Evolutionary conservation across 306 rosid genomes (phyloP).

Genomic region (Trifolium pratense): DNA sequence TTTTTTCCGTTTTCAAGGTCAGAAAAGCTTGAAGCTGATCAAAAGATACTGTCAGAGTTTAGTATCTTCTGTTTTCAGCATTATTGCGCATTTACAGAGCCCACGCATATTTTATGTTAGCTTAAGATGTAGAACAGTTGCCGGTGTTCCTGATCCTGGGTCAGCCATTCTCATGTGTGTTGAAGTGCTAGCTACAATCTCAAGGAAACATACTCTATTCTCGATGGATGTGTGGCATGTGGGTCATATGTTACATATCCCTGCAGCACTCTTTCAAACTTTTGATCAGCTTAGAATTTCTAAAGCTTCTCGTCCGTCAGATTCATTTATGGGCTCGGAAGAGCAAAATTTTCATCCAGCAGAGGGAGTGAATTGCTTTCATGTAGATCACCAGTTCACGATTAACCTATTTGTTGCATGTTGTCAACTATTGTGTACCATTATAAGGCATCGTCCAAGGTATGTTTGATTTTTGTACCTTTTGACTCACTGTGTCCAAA

Average conservation of each 20-base stretch:
- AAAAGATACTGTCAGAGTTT: slow-evolving; percentile 77
- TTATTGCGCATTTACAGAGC: slow-evolving; percentile 77
- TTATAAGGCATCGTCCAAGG: slow-evolving; percentile 81
- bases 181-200: slow-evolving; percentile 74
- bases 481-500: slow-evolving; percentile 29
- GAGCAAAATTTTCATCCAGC: slow-evolving; percentile 49
- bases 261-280: slow-evolving; percentile 76
- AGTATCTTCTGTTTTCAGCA: slow-evolving; percentile 63
- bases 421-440: slow-evolving; percentile 75
- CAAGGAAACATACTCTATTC: slow-evolving; percentile 72
- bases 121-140: slow-evolving; percentile 42
- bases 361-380: slow-evolving; percentile 44
- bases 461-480: slow-evolving; percentile 43
- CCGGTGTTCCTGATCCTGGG: slow-evolving; percentile 77
- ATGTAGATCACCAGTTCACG: slow-evolving; percentile 62
- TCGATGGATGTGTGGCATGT: slow-evolving; percentile 73
- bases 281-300: slow-evolving; percentile 61
- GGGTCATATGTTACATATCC: slow-evolving; percentile 75
- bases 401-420: slow-evolving; percentile 72
- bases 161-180: slow-evolving; percentile 89
- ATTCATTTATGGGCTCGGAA: slow-evolving; percentile 41
- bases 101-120: slow-evolving; percentile 62
- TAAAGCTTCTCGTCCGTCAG: slow-evolving; percentile 49
- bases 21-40: slow-evolving; percentile 71
- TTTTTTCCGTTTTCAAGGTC: slow-evolving; percentile 54